phyloP scores from a whole-genome alignment of 2,329 filamentous ascomycete species.

The Pyrenochaeta sp. region DNA sequence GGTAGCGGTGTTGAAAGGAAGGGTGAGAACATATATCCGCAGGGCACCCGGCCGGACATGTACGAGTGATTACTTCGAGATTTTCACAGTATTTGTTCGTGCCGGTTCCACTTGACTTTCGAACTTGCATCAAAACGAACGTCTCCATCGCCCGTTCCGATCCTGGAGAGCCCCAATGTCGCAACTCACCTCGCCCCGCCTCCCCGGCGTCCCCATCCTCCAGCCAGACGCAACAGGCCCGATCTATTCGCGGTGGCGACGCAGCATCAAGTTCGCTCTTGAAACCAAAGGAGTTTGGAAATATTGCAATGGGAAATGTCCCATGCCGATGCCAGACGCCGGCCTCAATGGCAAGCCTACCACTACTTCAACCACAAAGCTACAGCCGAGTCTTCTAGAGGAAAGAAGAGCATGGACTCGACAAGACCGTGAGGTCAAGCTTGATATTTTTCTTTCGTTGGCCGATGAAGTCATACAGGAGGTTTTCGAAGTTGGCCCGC shows the following conservation, averaged over 20 bases:
- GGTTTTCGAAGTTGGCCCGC: constrained; percentile 43
- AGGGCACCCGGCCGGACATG: constrained; percentile 1
- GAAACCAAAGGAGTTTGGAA: constrained; percentile 42
- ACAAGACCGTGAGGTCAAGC: constrained; percentile 46
- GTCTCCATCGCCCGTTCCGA: too few relatives aligned
- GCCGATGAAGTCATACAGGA: constrained; percentile 48
- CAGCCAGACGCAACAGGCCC: constrained; percentile 34
- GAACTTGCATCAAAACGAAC: too few relatives aligned
- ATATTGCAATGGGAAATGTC: constrained; percentile 38
- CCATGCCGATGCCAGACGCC: constrained; percentile 46
- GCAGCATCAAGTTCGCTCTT: constrained; percentile 39
- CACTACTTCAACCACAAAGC: constrained; percentile 21
- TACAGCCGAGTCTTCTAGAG: constrained; percentile 41
- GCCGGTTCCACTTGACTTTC: background rate
- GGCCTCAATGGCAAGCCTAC: constrained; percentile 29
- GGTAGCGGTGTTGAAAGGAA: constrained; percentile 13
- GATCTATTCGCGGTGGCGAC: constrained; percentile 43
- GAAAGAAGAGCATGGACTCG: constrained; percentile 45
- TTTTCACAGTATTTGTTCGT: background rate
- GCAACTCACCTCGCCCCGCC: constrained; percentile 32
- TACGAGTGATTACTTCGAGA: background rate
- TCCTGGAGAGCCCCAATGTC: too few relatives aligned
- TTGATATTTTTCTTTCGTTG: constrained; percentile 47
- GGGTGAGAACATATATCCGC: constrained; percentile 11
- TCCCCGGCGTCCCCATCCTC: constrained; percentile 39